A percentile compares a stretch with the other conserved stretches of the same genome.
phyloP scores from a whole-genome alignment of 2,329 filamentous ascomycete genomes.

The Ophiostoma quercus region DNA sequence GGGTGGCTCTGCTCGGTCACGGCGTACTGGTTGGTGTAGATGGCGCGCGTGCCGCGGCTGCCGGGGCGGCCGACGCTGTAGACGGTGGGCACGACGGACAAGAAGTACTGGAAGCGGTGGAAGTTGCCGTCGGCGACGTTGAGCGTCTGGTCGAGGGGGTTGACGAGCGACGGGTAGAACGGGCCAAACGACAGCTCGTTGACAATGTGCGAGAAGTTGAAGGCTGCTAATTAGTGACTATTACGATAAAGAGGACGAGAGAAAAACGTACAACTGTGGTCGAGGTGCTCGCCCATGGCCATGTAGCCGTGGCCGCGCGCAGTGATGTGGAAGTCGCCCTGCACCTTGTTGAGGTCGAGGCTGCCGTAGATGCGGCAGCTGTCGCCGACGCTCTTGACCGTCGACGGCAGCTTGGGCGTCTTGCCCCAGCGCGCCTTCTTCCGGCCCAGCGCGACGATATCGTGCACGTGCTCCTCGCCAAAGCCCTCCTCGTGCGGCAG shows the following conservation, averaged over 20 bases:
- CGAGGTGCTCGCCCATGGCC: constrained; percentile 71
- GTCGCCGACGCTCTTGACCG: constrained; percentile 53
- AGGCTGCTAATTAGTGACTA: constrained; percentile 45
- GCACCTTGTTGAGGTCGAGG: constrained; percentile 90
- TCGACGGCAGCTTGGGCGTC: constrained; percentile 62
- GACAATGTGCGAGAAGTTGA: constrained; percentile 98
- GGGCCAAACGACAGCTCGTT: constrained; percentile 93
- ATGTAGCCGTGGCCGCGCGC: constrained; percentile 92
- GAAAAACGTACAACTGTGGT: constrained; percentile 48
- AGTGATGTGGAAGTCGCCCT: constrained; percentile 97
- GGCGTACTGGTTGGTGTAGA: constrained; percentile 96
- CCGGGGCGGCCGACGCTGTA: constrained; percentile 61
- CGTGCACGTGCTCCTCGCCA: constrained; percentile 79
- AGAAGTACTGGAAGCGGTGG: constrained; percentile 96
- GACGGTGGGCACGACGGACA: constrained; percentile 89
- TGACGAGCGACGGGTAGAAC: constrained; percentile 90
- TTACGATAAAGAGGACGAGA: background rate
- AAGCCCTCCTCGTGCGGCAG: constrained; percentile 57
- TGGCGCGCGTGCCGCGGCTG: constrained; percentile 46
- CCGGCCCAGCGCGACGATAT: constrained; percentile 70
- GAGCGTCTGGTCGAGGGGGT: constrained; percentile 89
- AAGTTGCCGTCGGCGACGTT: constrained; percentile 71
- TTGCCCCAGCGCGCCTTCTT: constrained; percentile 64
- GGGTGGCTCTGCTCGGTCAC: constrained; percentile 80
- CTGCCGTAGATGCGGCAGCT: constrained; percentile 87